A percentile compares a stretch with the other conserved stretches of the same genome.
Evolutionary conservation across 2,329 filamentous ascomycete genomes (phyloP).

Genomic region (Didymella keratinophila): DNA sequence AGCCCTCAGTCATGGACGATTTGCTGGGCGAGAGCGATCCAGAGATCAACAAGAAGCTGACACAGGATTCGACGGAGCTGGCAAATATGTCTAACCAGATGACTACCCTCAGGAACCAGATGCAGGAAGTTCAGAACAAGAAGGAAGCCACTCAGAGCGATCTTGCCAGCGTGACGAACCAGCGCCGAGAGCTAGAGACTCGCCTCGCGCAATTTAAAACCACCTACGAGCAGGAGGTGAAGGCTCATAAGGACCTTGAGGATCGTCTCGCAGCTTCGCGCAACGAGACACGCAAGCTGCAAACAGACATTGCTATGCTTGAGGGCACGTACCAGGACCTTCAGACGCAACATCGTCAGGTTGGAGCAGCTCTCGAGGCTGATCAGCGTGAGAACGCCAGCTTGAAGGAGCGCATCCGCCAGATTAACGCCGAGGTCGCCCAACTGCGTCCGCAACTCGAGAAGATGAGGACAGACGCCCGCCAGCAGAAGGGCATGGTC

Average conservation of each 20-base stretch:
- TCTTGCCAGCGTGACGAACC: conserved; percentile 78
- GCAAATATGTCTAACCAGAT: conserved; percentile 97
- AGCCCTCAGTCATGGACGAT: conserved; percentile 73
- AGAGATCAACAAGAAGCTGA: conserved; percentile 86
- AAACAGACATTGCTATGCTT: conserved; percentile 82
- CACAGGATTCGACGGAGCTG: conserved; percentile 87
- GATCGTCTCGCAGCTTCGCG: conserved; percentile 79
- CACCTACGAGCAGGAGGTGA: conserved; percentile 92
- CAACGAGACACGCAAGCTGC: conserved; percentile 82
- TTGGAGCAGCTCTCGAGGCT: conserved; percentile 75
- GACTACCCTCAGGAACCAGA: conserved; percentile 86
- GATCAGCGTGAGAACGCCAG: conserved; percentile 88
- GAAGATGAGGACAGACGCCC: conserved; percentile 88
- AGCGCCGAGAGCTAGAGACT: conserved; percentile 93
- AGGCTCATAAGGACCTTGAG: conserved; percentile 83
- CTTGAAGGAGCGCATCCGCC: conserved; percentile 86
- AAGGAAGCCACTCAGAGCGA: conserved; percentile 81
- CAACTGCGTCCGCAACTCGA: conserved; percentile 90
- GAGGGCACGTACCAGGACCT: conserved; percentile 84
- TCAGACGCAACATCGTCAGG: conserved; percentile 80
- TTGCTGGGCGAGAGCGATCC: conserved; percentile 84
- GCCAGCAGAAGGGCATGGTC: conserved; percentile 94
- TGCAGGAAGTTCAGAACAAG: conserved; percentile 90
- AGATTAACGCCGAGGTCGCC: conserved; percentile 80
- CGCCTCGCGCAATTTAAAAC: conserved; percentile 84